Evolutionary conservation across 768 basidiomycete genomes (phyloP).

Genomic region (Leccinum boreale): DNA sequence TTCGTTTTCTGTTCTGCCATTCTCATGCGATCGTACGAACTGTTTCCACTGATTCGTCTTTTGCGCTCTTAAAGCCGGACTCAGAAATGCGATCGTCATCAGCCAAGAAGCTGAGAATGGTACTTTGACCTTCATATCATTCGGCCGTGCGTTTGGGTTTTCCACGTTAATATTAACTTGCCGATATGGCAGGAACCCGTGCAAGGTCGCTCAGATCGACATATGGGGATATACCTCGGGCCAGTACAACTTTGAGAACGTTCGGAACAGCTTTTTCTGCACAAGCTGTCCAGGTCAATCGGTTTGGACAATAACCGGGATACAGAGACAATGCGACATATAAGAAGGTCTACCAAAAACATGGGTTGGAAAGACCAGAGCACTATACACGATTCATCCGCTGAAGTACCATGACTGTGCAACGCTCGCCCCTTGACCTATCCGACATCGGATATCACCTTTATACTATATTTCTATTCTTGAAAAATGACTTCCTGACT

Average conservation of each 20-base stretch:
- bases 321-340: background rate
- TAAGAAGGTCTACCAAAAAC: background rate
- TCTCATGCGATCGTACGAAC: background rate
- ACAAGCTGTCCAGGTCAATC: background rate
- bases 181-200: background rate
- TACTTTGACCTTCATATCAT: background rate
- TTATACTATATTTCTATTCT: constrained; percentile 38
- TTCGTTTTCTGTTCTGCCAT: background rate
- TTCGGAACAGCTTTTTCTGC: background rate
- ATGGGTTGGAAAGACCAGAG: background rate
- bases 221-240: background rate
- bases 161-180: background rate
- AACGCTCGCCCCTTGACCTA: constrained; percentile 1
- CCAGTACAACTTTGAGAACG: background rate
- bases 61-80: background rate
- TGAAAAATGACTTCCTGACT: constrained; percentile 45
- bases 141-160: background rate
- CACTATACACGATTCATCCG: background rate
- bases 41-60: background rate
- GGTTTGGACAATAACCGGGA: constrained; percentile 1
- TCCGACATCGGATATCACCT: constrained; percentile 18
- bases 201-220: background rate
- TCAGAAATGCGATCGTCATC: background rate
- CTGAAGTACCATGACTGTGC: constrained; percentile 16
- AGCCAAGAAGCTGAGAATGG: background rate